These are phyloP conservation scores for Exophiala alcalophila DNA, from an alignment of 2,329 filamentous ascomycete genomes.

Conservation along the genomic window DNA sequence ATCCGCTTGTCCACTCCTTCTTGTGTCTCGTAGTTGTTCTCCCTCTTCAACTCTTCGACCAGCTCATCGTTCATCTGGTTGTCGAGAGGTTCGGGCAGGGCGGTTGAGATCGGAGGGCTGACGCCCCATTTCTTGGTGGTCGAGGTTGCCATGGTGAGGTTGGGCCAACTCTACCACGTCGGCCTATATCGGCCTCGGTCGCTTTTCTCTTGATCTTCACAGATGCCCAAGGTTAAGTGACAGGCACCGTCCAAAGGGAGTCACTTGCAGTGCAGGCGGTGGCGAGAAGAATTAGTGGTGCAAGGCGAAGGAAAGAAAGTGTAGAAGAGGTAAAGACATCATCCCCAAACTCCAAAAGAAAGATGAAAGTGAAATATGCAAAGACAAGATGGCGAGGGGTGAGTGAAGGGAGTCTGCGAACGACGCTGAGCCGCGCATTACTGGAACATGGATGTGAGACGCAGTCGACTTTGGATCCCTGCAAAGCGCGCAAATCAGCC, in stretches of 20 bases:
- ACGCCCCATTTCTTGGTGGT: conserved; percentile 61
- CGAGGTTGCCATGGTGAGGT: conserved; percentile 22
- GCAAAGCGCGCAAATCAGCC: too few species aligned
- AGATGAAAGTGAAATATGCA: conserved; percentile 22
- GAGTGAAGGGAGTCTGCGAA: conserved; percentile 13
- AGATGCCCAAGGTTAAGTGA: too few species aligned
- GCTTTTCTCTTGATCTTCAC: too few species aligned
- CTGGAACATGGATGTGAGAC: too few species aligned
- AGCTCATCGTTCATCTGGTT: conserved; percentile 73
- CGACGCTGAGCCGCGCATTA: too few species aligned
- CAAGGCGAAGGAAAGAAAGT: conserved; percentile 12
- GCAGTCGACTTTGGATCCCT: too few species aligned
- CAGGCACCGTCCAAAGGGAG: too few species aligned
- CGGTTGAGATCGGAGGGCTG: conserved; percentile 76
- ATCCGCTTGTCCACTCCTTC: conserved; percentile 78
- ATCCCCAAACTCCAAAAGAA: conserved; percentile 26
- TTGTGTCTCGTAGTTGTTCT: conserved; percentile 87
- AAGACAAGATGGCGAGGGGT: conserved; percentile 13
- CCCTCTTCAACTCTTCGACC: conserved; percentile 76
- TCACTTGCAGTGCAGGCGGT: too few species aligned
- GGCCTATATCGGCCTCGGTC: too few species aligned
- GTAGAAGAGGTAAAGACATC: conserved; percentile 21
- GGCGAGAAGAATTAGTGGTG: conserved; percentile 12
- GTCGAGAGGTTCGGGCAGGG: conserved; percentile 73
- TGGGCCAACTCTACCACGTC: too few species aligned